Conservation (phyloP, 768 basidiomycete genomes). For the Termitomyces sp. region DNA sequence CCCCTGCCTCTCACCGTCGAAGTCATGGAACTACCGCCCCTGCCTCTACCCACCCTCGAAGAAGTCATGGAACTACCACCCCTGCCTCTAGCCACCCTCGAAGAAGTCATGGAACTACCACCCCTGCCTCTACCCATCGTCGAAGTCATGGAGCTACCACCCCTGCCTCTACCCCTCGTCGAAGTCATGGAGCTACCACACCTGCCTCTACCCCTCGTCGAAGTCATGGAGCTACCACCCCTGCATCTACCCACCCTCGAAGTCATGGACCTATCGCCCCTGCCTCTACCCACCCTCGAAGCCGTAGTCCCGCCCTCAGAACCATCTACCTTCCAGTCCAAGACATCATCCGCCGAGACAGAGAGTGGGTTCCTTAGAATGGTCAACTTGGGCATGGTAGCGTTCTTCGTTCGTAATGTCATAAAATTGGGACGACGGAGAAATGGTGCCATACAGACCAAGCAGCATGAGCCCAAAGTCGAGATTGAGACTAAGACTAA, state of each 20-base stretch:
- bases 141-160: no score
- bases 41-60: not conserved
- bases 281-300: not conserved
- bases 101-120: no score
- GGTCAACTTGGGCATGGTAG: not conserved
- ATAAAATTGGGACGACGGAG: not conserved
- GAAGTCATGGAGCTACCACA: not conserved
- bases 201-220: not conserved
- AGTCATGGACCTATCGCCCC: not conserved
- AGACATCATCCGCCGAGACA: not conserved
- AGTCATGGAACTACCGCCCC: not conserved
- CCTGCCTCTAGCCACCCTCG: not conserved
- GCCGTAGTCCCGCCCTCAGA: not conserved
- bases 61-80: not conserved
- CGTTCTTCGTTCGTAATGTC: not conserved
- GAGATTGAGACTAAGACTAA: not conserved
- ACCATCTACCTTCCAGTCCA: not conserved
- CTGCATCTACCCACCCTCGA: not conserved
- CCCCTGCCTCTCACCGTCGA: not conserved
- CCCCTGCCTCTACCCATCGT: no score
- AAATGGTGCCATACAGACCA: no score
- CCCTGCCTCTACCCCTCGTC: not conserved
- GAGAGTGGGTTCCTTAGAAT: not conserved
- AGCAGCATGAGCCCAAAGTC: not conserved
- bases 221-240: no score